These are phyloP conservation scores for Talaromyces adpressus DNA, from an alignment of 495 filamentous ascomycete genomes.

Conservation along the genomic window DNA sequence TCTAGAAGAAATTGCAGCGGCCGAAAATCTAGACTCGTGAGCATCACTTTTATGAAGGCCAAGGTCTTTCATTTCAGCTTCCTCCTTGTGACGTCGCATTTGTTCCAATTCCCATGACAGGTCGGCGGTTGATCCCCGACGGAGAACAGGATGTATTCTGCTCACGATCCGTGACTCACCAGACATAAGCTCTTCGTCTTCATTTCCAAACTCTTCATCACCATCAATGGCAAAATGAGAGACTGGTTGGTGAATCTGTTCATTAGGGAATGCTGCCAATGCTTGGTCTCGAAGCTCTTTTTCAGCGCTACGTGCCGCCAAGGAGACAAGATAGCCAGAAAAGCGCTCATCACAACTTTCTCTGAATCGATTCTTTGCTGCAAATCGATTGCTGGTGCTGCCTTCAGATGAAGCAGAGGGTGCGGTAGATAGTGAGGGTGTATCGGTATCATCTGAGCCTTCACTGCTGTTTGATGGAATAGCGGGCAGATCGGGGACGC, in stretches of 20 bases:
- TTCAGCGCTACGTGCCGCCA: constrained; percentile 71
- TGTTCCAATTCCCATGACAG: constrained; percentile 44
- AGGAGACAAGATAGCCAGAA: constrained; percentile 64
- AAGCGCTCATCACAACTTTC: constrained; percentile 65
- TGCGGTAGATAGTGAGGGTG: constrained; percentile 42
- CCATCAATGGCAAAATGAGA: constrained; percentile 53
- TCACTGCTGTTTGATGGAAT: constrained; percentile 53
- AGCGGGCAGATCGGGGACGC: constrained; percentile 42
- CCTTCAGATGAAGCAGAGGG: constrained; percentile 34
- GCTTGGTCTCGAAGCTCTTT: constrained; percentile 64
- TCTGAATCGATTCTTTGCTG: constrained; percentile 30
- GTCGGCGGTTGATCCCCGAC: constrained; percentile 41
- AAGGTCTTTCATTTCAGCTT: constrained; percentile 31
- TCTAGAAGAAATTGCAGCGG: constrained; percentile 11
- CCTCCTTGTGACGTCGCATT: constrained; percentile 43
- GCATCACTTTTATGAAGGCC: constrained; percentile 5
- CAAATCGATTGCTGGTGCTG: constrained; percentile 30
- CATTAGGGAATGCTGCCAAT: constrained; percentile 63
- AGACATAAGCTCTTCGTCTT: constrained; percentile 24
- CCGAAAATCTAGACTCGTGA: constrained; percentile 14
- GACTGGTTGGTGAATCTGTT: constrained; percentile 53
- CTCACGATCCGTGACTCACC: constrained; percentile 24
- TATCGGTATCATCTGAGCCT: constrained; percentile 39
- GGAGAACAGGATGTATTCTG: constrained; percentile 22
- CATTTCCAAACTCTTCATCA: constrained; percentile 36